These are phyloP conservation scores for Lycium barbarum DNA, from an alignment of 257 asterid species.

Conservation along the genomic window DNA sequence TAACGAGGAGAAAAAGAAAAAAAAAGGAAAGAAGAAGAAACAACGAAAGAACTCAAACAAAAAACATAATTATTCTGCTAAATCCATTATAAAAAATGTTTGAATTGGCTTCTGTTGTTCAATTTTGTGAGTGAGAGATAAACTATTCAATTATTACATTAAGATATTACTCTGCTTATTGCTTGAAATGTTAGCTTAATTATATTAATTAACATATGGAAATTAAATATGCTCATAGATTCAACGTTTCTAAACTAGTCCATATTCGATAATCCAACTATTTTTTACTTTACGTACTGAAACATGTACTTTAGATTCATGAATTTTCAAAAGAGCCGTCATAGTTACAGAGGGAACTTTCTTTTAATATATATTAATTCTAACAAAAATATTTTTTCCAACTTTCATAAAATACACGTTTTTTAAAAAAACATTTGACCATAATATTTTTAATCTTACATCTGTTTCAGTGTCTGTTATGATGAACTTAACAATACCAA, in stretches of 20 bases:
- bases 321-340: conserved; percentile 15
- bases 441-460: neutral
- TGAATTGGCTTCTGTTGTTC: neutral
- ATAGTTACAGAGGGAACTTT: neutral
- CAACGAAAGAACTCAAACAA: too few species aligned
- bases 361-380: neutral
- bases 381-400: neutral
- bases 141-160: neutral
- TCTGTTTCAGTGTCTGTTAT: conserved; percentile 15
- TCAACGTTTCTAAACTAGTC: neutral
- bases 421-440: conserved; percentile 9
- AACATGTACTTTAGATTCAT: conserved; percentile 14
- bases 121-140: neutral
- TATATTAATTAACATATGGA: conserved; percentile 15
- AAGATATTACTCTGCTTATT: neutral
- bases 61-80: too few species aligned
- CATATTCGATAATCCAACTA: conserved; percentile 10
- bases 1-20: too few species aligned
- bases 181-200: neutral
- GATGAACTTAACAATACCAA: neutral
- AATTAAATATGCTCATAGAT: neutral
- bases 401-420: conserved; percentile 4
- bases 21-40: too few species aligned
- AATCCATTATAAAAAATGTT: too few species aligned
- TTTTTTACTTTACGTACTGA: conserved; percentile 13